phyloP scores from a whole-genome alignment of 495 filamentous ascomycete species.

The Hypoxylon lenormandii region DNA sequence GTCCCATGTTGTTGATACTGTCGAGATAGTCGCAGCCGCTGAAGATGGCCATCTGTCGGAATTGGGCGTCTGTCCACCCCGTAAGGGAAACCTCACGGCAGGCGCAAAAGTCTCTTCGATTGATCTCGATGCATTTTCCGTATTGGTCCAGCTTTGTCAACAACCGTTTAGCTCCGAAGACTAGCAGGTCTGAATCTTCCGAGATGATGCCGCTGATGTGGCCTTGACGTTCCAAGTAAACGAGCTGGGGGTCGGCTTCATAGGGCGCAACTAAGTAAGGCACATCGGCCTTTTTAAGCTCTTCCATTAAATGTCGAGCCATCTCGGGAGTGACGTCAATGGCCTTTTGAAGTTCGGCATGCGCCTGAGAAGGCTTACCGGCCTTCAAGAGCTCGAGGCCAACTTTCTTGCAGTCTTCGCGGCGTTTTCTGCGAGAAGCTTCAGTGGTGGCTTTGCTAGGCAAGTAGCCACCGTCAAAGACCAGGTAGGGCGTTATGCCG shows the following conservation, averaged over 20 bases:
- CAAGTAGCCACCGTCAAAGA: conserved; percentile 96
- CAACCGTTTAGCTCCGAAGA: conserved; percentile 90
- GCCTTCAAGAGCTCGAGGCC: conserved; percentile 84
- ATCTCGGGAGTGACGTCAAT: conserved; percentile 96
- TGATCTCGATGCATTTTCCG: conserved; percentile 91
- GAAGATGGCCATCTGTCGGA: conserved; percentile 93
- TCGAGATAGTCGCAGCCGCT: conserved; percentile 98
- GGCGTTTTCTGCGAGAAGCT: conserved; percentile 71
- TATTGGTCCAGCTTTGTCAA: conserved; percentile 95
- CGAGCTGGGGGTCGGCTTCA: conserved; percentile 95
- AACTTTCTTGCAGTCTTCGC: conserved; percentile 76
- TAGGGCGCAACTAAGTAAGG: conserved; percentile 95
- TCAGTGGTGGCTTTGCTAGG: conserved; percentile 97
- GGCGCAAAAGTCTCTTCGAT: conserved; percentile 84
- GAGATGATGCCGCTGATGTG: conserved; percentile 88
- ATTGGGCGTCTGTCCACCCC: conserved; percentile 91
- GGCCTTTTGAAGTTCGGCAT: conserved; percentile 90
- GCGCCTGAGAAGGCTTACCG: conserved; percentile 81
- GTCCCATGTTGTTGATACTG: conserved; percentile 82
- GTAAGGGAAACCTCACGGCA: conserved; percentile 88
- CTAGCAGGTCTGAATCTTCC: conserved; percentile 95
- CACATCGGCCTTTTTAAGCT: conserved; percentile 80
- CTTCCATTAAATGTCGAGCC: conserved; percentile 91
- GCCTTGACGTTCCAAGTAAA: conserved; percentile 87
- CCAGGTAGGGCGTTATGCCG: conserved; percentile 88